phyloP scores from a whole-genome alignment of 768 basidiomycete species.

The Mycena indigotica region DNA sequence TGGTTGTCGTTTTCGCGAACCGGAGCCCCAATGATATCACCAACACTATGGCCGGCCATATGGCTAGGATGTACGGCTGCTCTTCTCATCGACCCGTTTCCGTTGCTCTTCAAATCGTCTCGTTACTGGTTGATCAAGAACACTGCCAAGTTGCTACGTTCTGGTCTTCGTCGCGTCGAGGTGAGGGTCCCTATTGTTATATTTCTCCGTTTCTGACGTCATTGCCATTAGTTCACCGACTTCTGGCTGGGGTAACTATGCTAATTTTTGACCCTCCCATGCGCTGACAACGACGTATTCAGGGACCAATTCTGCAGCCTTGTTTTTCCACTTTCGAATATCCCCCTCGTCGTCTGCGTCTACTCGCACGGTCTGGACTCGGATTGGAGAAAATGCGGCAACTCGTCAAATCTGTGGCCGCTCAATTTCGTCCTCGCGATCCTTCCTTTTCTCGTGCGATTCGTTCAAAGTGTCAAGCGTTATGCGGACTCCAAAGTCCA shows the following conservation, averaged over 20 bases:
- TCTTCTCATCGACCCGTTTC: constrained; percentile 76
- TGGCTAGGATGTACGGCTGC: constrained; percentile 71
- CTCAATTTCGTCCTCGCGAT: constrained; percentile 59
- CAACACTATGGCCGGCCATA: constrained; percentile 76
- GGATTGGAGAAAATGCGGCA: constrained; percentile 47
- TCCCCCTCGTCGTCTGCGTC: constrained; percentile 76
- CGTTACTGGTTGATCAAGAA: constrained; percentile 83
- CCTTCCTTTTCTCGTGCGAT: constrained; percentile 74
- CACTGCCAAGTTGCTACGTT: constrained; percentile 60
- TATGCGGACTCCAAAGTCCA: constrained; percentile 73
- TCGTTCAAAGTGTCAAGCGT: constrained; percentile 86
- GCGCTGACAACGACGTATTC: not conserved
- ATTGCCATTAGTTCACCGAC: not conserved
- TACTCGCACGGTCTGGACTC: constrained; percentile 59
- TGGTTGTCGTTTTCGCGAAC: constrained; percentile 79
- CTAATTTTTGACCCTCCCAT: not conserved
- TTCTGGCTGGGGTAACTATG: constrained; percentile 1
- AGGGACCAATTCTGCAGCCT: constrained; percentile 87
- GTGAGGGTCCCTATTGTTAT: constrained; percentile 41
- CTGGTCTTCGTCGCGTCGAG: constrained; percentile 76
- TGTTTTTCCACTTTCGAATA: constrained; percentile 68
- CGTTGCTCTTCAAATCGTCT: constrained; percentile 59
- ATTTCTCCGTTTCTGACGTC: not conserved
- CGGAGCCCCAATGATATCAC: constrained; percentile 53
- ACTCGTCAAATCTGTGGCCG: constrained; percentile 57